phyloP scores from a whole-genome alignment of 192 early-diverging fungal genomes.

The Dispira simplex region DNA sequence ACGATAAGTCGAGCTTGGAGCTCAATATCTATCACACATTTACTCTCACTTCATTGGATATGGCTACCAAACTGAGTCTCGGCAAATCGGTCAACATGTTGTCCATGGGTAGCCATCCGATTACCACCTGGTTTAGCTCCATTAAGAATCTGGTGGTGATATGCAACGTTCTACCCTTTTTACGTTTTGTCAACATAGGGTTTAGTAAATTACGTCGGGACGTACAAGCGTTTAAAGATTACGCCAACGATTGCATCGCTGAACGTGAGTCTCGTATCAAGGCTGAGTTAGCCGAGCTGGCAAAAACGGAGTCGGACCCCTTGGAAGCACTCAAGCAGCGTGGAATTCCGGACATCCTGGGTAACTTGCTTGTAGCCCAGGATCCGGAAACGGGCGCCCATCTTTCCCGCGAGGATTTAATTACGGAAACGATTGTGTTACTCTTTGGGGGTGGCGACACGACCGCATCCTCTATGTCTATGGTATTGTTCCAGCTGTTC shows the following conservation, averaged over 20 bases:
- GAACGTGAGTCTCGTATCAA: not conserved
- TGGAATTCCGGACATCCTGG: not conserved
- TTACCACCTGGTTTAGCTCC: not conserved
- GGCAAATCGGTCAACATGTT: not conserved
- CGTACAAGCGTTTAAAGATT: not conserved
- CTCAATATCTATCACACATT: not conserved
- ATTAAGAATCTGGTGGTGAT: not conserved
- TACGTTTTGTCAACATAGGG: not conserved
- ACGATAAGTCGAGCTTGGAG: not conserved
- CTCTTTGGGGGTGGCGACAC: conserved; percentile 11
- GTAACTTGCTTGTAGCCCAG: not conserved
- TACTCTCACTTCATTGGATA: not conserved
- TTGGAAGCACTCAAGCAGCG: not conserved
- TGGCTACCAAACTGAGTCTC: not conserved
- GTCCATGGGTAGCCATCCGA: not conserved
- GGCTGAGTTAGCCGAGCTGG: not conserved
- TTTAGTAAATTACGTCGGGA: not conserved
- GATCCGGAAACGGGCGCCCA: not conserved
- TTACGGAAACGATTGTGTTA: not conserved
- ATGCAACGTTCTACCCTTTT: not conserved
- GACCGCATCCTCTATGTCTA: not conserved
- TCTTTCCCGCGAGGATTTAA: not conserved
- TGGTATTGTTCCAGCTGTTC: not conserved
- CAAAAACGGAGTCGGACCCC: not conserved
- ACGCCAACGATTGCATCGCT: not conserved